Evolutionary conservation across 2,329 filamentous ascomycete genomes (phyloP).

Genomic region (Pestalotiopsis sp.): DNA sequence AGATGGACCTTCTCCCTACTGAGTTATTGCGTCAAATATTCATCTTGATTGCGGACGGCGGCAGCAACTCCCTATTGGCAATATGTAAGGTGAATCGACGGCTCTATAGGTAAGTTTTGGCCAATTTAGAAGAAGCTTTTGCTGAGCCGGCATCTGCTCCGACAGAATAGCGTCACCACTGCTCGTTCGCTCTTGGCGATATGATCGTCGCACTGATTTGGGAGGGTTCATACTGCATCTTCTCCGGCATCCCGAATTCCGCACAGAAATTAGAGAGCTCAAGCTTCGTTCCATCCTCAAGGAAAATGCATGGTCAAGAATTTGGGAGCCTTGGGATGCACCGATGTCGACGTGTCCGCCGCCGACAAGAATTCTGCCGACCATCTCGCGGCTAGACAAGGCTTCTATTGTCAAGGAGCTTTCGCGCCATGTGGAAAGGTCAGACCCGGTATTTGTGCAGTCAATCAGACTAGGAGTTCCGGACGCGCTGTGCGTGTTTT

Average conservation of each 20-base stretch:
- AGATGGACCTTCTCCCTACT: background rate
- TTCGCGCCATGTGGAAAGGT: background rate
- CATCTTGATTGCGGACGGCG: background rate
- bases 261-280: background rate
- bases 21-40: background rate
- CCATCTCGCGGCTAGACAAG: background rate
- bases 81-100: background rate
- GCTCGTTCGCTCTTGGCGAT: constrained; percentile 1
- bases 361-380: background rate
- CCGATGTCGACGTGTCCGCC: background rate
- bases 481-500: background rate
- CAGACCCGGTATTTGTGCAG: background rate
- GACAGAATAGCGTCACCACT: background rate
- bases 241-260: background rate
- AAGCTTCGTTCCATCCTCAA: background rate
- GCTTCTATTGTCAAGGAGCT: background rate
- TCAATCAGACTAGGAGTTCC: background rate
- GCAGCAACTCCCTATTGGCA: background rate
- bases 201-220: background rate
- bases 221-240: background rate
- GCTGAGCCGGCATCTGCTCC: background rate
- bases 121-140: background rate
- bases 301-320: background rate
- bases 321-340: background rate
- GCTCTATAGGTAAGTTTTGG: background rate